Conservation (phyloP, 2,329 filamentous ascomycete genomes). For the Aspergillus costaricaensis region DNA sequence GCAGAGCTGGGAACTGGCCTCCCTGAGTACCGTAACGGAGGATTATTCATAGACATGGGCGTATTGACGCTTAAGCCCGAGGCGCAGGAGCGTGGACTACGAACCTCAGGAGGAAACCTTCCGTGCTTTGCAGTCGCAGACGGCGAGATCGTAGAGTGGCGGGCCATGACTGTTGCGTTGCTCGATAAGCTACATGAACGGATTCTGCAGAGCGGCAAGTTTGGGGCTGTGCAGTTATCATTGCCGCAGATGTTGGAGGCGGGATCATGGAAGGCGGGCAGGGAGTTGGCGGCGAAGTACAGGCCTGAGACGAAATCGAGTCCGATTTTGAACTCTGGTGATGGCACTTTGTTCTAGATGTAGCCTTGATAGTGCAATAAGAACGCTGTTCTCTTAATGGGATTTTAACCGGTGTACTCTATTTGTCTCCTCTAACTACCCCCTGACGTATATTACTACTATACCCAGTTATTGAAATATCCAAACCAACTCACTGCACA, state of each 20-base stretch:
- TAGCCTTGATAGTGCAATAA: too few relatives aligned
- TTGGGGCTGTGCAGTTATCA: slow-evolving; percentile 42
- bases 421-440: too few relatives aligned
- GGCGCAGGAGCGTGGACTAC: slow-evolving; percentile 47
- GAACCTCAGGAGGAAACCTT: slow-evolving; percentile 44
- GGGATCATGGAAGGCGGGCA: slow-evolving; percentile 54
- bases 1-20: slow-evolving; percentile 64
- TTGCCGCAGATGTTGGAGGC: slow-evolving; percentile 57
- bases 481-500: too few relatives aligned
- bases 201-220: slow-evolving; percentile 46
- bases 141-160: slow-evolving; percentile 66
- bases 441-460: too few relatives aligned
- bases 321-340: slow-evolving; percentile 42
- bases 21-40: slow-evolving; percentile 72
- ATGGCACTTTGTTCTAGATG: slow-evolving; percentile 43
- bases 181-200: slow-evolving; percentile 57
- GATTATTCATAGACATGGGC: slow-evolving; percentile 64
- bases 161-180: slow-evolving; percentile 64
- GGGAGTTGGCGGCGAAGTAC: slow-evolving; percentile 39
- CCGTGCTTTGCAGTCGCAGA: slow-evolving; percentile 59
- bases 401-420: too few relatives aligned
- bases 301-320: slow-evolving; percentile 38
- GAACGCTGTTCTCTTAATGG: too few relatives aligned
- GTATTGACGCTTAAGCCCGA: slow-evolving; percentile 55
- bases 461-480: too few relatives aligned